These are phyloP conservation scores for Epichloe brachyelytri DNA, from an alignment of 2,329 filamentous ascomycete species.

Conservation along the genomic window DNA sequence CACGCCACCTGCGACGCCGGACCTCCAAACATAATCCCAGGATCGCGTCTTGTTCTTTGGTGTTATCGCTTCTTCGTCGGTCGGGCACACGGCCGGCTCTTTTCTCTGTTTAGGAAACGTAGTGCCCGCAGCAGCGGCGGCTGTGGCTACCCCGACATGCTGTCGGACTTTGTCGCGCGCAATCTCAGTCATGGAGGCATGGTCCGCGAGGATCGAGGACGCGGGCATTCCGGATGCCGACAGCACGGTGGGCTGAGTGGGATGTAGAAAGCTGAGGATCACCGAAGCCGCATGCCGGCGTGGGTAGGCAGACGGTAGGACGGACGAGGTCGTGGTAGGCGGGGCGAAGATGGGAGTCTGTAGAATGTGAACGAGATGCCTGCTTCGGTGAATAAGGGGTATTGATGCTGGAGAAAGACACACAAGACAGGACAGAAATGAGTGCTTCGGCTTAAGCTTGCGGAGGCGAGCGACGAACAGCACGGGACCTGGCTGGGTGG, in stretches of 20 bases:
- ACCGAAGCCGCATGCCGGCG: slow-evolving; percentile 8
- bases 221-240: slow-evolving; percentile 35
- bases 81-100: slow-evolving; percentile 32
- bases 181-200: slow-evolving; percentile 46
- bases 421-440: not conserved
- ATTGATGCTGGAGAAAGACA: not conserved
- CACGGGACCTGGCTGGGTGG: not conserved
- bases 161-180: slow-evolving; percentile 22
- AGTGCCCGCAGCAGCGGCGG: slow-evolving; percentile 7
- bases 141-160: slow-evolving; percentile 11
- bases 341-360: not conserved
- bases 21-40: slow-evolving; percentile 71
- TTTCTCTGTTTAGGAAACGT: slow-evolving; percentile 10
- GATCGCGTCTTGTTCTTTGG: slow-evolving; percentile 46
- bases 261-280: slow-evolving; percentile 9
- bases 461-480: not conserved
- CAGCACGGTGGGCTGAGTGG: slow-evolving; percentile 1
- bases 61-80: slow-evolving; percentile 34
- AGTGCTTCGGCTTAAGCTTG: slow-evolving; percentile 1
- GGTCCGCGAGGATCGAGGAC: slow-evolving; percentile 38
- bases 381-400: not conserved
- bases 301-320: not conserved
- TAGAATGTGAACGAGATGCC: not conserved
- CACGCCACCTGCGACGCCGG: slow-evolving; percentile 74
- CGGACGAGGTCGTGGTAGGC: not conserved